Evolutionary conservation across 352 stramenopile species (phyloP).

Genomic region (Pythium periplocum): DNA sequence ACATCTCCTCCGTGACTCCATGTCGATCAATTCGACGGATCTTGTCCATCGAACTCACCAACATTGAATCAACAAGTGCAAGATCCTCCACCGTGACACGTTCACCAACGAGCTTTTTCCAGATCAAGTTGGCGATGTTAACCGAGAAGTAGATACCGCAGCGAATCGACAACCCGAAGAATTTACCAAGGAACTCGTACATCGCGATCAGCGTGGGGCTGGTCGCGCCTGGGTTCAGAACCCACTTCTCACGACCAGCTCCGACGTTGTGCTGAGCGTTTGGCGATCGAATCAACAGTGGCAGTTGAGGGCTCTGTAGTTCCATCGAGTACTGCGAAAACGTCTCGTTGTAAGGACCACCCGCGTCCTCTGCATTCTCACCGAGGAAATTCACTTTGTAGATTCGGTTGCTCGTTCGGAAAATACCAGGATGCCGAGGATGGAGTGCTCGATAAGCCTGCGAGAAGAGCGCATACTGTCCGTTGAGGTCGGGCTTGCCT

Average conservation of each 20-base stretch:
- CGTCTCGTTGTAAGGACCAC: slow-evolving; percentile 82
- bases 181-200: slow-evolving; percentile 90
- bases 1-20: slow-evolving; percentile 77
- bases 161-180: slow-evolving; percentile 87
- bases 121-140: slow-evolving; percentile 82
- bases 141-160: slow-evolving; percentile 87
- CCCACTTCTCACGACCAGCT: slow-evolving; percentile 82
- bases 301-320: slow-evolving; percentile 68
- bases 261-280: slow-evolving; percentile 90
- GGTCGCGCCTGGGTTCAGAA: slow-evolving; percentile 78
- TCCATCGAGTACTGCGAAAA: slow-evolving; percentile 83
- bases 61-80: slow-evolving; percentile 76
- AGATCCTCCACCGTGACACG: slow-evolving; percentile 76
- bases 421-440: slow-evolving; percentile 46
- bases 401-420: slow-evolving; percentile 58
- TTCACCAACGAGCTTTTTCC: slow-evolving; percentile 85
- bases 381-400: slow-evolving; percentile 85
- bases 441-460: slow-evolving; percentile 83
- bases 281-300: slow-evolving; percentile 82
- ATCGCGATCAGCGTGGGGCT: slow-evolving; percentile 53
- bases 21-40: slow-evolving; percentile 75
- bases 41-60: slow-evolving; percentile 82
- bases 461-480: slow-evolving; percentile 67
- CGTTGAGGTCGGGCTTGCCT: slow-evolving; percentile 52
- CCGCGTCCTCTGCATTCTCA: slow-evolving; percentile 82